Evolutionary conservation across 768 basidiomycete species (phyloP).

Genomic region (Mycena albidolilacea): DNA sequence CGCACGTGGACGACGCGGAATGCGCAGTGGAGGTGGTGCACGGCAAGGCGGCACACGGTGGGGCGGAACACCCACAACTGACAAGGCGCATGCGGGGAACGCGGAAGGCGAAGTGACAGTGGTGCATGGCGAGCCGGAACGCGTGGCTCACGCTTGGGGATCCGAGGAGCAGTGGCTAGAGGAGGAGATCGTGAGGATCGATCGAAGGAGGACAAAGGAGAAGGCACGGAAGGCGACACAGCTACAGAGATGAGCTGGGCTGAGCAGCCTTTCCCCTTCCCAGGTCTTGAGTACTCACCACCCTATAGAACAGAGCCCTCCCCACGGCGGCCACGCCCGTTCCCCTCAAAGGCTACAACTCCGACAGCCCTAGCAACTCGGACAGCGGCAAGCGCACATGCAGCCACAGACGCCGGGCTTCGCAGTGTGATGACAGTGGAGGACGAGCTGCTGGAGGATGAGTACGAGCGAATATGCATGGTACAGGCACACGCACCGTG

Average conservation of each 20-base stretch:
- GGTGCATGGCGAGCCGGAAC: no score
- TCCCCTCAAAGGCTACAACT: not conserved
- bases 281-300: constrained; percentile 31
- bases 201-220: not conserved
- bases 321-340: not conserved
- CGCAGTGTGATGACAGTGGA: not conserved
- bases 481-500: constrained; percentile 19
- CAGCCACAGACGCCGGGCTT: no score
- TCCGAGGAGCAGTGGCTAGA: not conserved
- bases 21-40: no score
- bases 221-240: constrained; percentile 14
- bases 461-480: constrained; percentile 11
- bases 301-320: not conserved
- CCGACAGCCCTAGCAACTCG: no score
- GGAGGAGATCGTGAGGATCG: not conserved
- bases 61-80: no score
- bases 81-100: no score
- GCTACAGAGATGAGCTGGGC: constrained; percentile 28
- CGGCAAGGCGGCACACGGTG: no score
- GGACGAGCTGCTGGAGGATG: constrained; percentile 24
- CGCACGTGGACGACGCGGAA: no score
- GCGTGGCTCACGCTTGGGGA: not conserved
- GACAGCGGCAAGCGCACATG: no score
- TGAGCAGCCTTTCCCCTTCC: constrained; percentile 29
- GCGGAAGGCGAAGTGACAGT: no score